Base-by-base conservation (phyloP, 495 filamentous ascomycete genomes). In the Achaetomiella virescens region DNA sequence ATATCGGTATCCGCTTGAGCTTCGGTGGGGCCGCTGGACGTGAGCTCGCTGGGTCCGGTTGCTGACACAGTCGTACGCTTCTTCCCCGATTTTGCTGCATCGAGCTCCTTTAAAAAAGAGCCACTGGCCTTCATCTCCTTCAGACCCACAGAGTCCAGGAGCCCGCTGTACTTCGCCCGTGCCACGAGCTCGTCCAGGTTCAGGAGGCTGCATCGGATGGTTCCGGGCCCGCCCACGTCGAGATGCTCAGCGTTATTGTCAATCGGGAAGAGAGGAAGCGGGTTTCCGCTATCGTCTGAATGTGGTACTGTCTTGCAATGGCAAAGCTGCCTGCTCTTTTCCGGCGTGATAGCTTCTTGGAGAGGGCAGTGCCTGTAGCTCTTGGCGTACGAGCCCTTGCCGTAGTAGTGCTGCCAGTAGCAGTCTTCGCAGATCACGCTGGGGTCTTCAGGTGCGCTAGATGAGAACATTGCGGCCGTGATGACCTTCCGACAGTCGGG, bases 381-480 rank as follows among this genome's bases (percentile, higher is more conserved):
- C 46, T 72, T 74, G n/a, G 59, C 38, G 52, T 25, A 55, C 3
- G 42, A 48, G 9, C 17, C 21, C 31, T 47, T 31, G 21, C 42
- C 52, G 35, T 40, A 55, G 27, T 48, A 31, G 12, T 22, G 20
- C 9, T 18, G 6, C 6, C 33, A 18, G 35, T 67, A 65, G 36
- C 65, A 67, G 48, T 38, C 59, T n/a, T 65, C 60, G 41, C 65
- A 67, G 17, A 67, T 21, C 1, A 56, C 44, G 25, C 14, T 38
- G 2, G n/a, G 37, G 27, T n/a, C 2, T 25, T 40, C 37, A 12
- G 36, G 6, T 22, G 18, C 50, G 6, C 21, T 48, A 25, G 47
- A 55, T 17, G 47, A 54, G 43, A 69, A 72, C 66, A 72, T 71
- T 52, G 59, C 64, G n/a, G 65, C 63, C 7, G 55, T 48, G 50